A percentile compares a stretch with the other conserved stretches of the same genome.
Evolutionary conservation across 176 grass and related monocot species (phyloP).

Genomic region (Lolium perenne): DNA sequence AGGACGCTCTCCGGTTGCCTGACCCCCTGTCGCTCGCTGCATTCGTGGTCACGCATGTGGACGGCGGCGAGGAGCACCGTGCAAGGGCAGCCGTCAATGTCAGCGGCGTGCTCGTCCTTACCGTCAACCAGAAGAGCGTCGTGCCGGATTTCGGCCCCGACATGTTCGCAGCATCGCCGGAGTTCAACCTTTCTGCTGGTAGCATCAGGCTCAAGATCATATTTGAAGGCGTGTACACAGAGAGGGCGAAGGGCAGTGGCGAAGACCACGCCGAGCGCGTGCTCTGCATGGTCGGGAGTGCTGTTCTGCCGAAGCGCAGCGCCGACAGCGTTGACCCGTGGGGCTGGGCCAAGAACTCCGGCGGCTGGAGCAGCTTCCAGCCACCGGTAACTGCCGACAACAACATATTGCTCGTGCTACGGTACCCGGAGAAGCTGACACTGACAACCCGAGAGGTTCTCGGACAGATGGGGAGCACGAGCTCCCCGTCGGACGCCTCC

Average conservation of each 20-base stretch:
- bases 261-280: slow-evolving; percentile 41
- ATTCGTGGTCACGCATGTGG: slow-evolving; percentile 52
- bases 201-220: slow-evolving; percentile 44
- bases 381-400: slow-evolving; percentile 3
- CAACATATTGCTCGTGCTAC: slow-evolving; percentile 50
- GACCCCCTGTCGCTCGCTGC: slow-evolving; percentile 31
- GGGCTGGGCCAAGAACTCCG: slow-evolving; percentile 37
- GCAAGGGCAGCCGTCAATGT: slow-evolving; percentile 47
- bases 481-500: background rate
- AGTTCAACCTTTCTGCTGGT: slow-evolving; percentile 36
- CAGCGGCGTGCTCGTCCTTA: slow-evolving; percentile 48
- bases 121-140: slow-evolving; percentile 27
- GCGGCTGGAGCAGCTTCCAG: slow-evolving; percentile 25
- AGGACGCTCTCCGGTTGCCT: background rate
- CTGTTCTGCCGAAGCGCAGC: slow-evolving; percentile 41
- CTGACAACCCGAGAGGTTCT: slow-evolving; percentile 52
- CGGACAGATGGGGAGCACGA: slow-evolving; percentile 53
- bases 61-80: background rate
- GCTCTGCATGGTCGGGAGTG: slow-evolving; percentile 57
- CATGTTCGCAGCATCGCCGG: background rate
- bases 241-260: background rate
- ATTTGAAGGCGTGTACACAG: slow-evolving; percentile 56
- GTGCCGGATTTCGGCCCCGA: slow-evolving; percentile 26
- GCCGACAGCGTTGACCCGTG: slow-evolving; percentile 28
- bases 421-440: slow-evolving; percentile 52